Evolutionary conservation across 441 rosid genomes (phyloP).

Genomic region (Erodium chrysanthum): DNA sequence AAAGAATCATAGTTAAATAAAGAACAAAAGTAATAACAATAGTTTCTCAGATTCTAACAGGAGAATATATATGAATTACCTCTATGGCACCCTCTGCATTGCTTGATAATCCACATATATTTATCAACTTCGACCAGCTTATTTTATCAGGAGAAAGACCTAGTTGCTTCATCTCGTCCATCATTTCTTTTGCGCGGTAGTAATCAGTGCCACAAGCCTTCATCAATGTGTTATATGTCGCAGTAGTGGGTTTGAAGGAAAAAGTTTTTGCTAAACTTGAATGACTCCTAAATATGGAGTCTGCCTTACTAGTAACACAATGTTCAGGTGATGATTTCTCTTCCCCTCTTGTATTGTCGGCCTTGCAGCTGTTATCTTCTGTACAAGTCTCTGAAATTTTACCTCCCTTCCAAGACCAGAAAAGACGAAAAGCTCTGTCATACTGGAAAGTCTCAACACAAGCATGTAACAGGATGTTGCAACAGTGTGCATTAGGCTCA

Average conservation of each 20-base stretch:
- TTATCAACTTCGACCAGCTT: constrained; percentile 85
- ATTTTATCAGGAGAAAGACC: constrained; percentile 71
- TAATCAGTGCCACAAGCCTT: constrained; percentile 75
- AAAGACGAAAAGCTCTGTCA: constrained; percentile 90
- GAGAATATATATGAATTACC: constrained; percentile 30
- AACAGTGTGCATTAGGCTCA: constrained; percentile 75
- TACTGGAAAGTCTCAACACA: constrained; percentile 82
- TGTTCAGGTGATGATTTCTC: constrained; percentile 19
- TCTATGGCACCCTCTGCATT: constrained; percentile 62
- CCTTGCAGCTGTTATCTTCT: constrained; percentile 23
- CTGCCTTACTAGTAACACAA: constrained; percentile 18
- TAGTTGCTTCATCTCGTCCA: constrained; percentile 68
- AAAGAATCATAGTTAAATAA: no score
- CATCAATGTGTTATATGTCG: constrained; percentile 67
- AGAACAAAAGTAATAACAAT: no score
- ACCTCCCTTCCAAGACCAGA: constrained; percentile 51
- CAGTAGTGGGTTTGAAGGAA: constrained; percentile 53
- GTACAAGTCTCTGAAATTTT: constrained; percentile 23
- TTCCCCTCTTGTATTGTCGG: constrained; percentile 14
- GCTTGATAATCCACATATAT: constrained; percentile 64
- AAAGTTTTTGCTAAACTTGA: constrained; percentile 37
- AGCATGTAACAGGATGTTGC: constrained; percentile 72
- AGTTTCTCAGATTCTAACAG: no score
- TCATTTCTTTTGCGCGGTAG: constrained; percentile 51
- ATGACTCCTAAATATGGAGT: constrained; percentile 25